Base-by-base conservation (phyloP, 2,329 filamentous ascomycete genomes). In the Fusarium metavorans region DNA sequence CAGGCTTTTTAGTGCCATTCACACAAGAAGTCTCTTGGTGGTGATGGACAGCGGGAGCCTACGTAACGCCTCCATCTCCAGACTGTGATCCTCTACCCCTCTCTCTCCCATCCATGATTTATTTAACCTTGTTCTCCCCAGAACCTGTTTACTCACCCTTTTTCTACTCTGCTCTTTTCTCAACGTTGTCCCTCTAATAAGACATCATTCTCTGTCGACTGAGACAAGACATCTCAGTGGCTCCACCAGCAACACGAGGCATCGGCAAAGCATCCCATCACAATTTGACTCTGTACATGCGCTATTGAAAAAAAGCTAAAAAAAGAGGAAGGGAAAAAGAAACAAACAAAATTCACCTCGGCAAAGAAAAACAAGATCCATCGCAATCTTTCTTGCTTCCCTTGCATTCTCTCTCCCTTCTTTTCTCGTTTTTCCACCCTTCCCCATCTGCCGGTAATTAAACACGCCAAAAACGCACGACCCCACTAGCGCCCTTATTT, bases 401-500 rank as follows among this genome's bases (percentile, higher is more conserved):
- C n/a, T 32, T 13, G 11, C 20, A 52, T 2, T 50, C 48, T 54
- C 25, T 16, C 25, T 54, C 23, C 41, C 41, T 45, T 45, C 27
- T 30, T 52, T 30, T 30, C 27, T 30, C 27, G 7, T 9, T 30
- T n/a, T 48, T 18, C 43, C 10, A 18, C 6, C 48, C 45, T 30
- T n/a, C 25, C 18, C 25, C 25, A 52, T 52, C 48, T 52, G 48
- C 48, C 34, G 56, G 30, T 59, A 39, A 37, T 59, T 41, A 25
- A 56, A 70, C 68, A 39, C 41, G 41, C 43, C 20, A 56, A 32
- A 60, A 37, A 73, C 71, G 63, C 67, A 71, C 52, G 60, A 68
- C 56, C 32, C 57, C 39, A 43, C 54, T 74, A 75, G 72, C 59
- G 68, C 39, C 73, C 57, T 63, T 60, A n/a, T 62, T 70, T 37